These are phyloP conservation scores for Neurospora sp. DNA, from an alignment of 495 filamentous ascomycete species.

Conservation along the genomic window DNA sequence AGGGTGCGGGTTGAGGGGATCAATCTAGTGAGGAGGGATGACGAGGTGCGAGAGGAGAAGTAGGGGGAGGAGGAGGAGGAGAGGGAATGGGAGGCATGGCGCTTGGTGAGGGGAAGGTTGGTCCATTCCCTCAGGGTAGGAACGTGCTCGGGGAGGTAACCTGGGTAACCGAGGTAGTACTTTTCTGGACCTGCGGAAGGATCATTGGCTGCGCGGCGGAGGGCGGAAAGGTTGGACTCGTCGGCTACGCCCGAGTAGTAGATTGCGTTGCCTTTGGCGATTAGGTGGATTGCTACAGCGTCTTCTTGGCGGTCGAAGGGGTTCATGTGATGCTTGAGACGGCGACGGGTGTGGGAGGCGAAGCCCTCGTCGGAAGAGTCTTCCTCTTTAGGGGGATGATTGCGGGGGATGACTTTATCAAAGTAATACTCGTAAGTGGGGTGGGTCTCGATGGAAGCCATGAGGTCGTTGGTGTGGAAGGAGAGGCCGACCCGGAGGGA, in stretches of 20 bases:
- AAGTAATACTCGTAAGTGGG: neutral
- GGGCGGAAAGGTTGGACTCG: neutral
- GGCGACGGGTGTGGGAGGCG: neutral
- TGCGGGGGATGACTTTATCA: neutral
- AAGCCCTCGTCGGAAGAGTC: neutral
- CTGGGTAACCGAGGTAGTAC: neutral
- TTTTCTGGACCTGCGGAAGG: neutral
- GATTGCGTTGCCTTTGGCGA: neutral
- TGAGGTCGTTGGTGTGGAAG: neutral
- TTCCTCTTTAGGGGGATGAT: neutral
- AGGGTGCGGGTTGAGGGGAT: neutral
- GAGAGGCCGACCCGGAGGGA: conserved; percentile 8
- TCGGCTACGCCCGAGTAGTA: neutral
- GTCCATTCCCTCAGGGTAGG: neutral
- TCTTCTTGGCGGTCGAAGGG: neutral
- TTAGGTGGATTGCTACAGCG: neutral
- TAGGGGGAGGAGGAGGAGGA: neutral
- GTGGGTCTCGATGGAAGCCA: neutral
- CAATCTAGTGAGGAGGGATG: neutral
- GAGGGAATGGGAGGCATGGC: neutral
- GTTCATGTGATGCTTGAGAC: neutral
- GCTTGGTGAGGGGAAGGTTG: fast-evolving
- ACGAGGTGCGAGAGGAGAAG: neutral
- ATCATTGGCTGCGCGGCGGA: neutral
- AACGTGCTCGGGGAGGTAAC: neutral